Percentiles rank a stretch among this genome's conserved stretches.
phyloP scores from a whole-genome alignment of 1,284 basidiomycete species.

The Cerioporus squamosus region DNA sequence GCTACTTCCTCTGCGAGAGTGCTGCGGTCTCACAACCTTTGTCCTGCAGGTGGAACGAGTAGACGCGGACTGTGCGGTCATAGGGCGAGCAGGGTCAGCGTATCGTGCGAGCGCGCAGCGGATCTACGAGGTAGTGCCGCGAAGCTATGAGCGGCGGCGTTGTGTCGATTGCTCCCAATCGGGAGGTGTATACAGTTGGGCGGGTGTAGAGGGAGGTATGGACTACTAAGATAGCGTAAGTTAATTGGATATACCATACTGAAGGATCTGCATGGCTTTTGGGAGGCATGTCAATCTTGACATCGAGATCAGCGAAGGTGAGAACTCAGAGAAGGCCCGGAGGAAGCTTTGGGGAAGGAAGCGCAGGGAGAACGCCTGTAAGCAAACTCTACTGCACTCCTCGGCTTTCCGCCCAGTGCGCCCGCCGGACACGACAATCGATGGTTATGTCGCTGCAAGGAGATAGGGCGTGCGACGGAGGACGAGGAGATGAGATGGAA shows the following conservation, averaged over 20 bases:
- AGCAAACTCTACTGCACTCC: constrained; percentile 6
- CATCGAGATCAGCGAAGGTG: constrained; percentile 1
- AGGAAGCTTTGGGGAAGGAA: background rate
- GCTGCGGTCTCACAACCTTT: constrained; percentile 16
- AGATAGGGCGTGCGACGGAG: constrained; percentile 2
- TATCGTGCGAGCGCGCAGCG: constrained; percentile 11
- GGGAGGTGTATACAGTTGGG: background rate
- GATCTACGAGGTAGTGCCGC: constrained; percentile 2
- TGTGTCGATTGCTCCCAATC: background rate
- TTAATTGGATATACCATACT: background rate
- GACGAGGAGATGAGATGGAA: background rate
- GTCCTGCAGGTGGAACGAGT: constrained; percentile 82
- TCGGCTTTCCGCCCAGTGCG: background rate
- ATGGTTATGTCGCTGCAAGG: background rate
- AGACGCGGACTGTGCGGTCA: constrained; percentile 32
- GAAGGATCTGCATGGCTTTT: background rate
- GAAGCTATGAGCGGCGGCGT: constrained; percentile 6
- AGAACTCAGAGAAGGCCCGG: constrained; percentile 1
- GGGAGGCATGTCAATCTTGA: background rate
- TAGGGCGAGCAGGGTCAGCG: constrained; percentile 10
- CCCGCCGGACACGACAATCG: background rate
- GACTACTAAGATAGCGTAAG: background rate
- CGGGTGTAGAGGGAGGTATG: background rate
- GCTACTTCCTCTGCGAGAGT: background rate
- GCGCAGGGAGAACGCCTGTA: background rate